These are phyloP conservation scores for Pogostemon cablin DNA, from an alignment of 257 asterid species.

Conservation along the genomic window DNA sequence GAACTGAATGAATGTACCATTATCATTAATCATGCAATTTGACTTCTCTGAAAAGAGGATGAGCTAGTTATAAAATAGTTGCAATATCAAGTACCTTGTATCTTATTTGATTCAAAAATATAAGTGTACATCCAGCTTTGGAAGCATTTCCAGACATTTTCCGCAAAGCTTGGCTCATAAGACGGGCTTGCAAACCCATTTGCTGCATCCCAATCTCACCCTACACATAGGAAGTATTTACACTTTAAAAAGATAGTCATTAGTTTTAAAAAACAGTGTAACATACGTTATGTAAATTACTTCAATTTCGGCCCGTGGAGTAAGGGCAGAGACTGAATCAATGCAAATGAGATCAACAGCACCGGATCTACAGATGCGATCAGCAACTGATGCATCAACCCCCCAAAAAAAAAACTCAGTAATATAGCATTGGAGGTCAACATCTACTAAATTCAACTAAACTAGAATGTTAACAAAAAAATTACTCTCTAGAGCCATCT, in stretches of 20 bases:
- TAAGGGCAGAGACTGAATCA: conserved; percentile 98
- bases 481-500: conserved; percentile 98
- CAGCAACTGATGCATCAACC: conserved; percentile 73
- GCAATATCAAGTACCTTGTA: conserved; percentile 65
- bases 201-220: conserved; percentile 99
- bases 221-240: conserved; percentile 38
- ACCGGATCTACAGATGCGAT: conserved; percentile 97
- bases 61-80: neutral
- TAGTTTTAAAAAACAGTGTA: conserved; percentile 22
- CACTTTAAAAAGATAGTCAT: conserved; percentile 2
- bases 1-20: conserved; percentile 6
- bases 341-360: conserved; percentile 98
- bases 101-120: conserved; percentile 94
- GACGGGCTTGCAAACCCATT: conserved; percentile 98
- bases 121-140: conserved; percentile 95
- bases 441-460: no score
- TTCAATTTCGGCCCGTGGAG: conserved; percentile 99
- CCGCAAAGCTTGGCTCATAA: conserved; percentile 99
- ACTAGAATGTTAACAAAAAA: conserved; percentile 29
- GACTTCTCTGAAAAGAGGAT: conserved; percentile 9
- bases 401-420: neutral
- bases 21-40: conserved; percentile 5
- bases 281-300: conserved; percentile 47
- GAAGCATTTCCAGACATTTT: conserved; percentile 99
- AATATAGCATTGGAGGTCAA: neutral